Conservation (phyloP, 169 alveolate species). For the Eimeria zaria region DNA sequence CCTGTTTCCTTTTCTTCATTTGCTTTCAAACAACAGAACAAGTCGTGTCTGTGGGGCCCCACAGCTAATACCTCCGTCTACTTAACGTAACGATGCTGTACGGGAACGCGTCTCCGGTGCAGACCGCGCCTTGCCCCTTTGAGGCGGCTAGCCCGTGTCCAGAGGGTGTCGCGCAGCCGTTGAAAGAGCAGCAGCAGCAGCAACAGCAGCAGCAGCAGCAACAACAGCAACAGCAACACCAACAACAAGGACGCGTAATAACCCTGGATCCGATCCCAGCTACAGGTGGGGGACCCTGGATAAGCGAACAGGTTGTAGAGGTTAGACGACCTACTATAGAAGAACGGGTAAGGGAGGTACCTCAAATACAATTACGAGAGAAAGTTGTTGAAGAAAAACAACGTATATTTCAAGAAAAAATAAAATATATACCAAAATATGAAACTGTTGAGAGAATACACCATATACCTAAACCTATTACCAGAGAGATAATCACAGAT, state of each 20-base stretch:
- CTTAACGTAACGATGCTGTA: background rate
- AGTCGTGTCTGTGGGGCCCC: conserved; percentile 9
- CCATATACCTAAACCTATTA: conserved; percentile 45
- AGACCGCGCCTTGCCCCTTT: background rate
- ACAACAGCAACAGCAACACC: background rate
- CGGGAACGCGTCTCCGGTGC: background rate
- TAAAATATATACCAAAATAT: conserved; percentile 17
- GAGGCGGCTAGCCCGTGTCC: too few species aligned
- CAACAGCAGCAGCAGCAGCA: conserved; percentile 9
- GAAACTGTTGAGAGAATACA: conserved; percentile 41
- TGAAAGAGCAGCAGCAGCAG: background rate
- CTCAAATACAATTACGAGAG: conserved; percentile 39
- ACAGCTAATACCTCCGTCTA: background rate
- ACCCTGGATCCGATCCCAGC: background rate
- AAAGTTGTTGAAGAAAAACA: conserved; percentile 16
- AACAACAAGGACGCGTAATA: background rate
- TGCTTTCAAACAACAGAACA: background rate
- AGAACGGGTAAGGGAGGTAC: conserved; percentile 59
- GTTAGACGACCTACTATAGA: conserved; percentile 12
- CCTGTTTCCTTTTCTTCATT: background rate
- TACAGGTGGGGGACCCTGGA: conserved; percentile 30
- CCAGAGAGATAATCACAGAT: conserved; percentile 8
- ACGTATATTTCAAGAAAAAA: conserved; percentile 38
- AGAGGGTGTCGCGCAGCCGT: background rate
- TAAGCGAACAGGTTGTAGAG: conserved; percentile 46